Base-by-base conservation (phyloP, 345 rosid genomes). In the Odontarrhena argentea region DNA sequence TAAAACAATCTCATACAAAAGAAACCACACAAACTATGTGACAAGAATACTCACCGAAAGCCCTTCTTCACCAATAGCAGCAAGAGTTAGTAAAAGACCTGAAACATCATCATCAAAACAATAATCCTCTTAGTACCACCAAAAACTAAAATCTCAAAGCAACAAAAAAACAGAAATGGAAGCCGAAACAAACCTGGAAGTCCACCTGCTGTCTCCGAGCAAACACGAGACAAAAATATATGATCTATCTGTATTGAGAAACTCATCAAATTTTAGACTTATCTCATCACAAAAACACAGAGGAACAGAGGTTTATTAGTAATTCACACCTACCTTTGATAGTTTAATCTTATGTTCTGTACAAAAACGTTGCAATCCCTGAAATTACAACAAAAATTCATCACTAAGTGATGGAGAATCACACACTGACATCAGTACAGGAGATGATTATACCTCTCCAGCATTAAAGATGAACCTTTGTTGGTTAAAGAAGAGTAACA, bases 141-240 rank as follows among this genome's bases (percentile, higher is more conserved):
- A 18, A 7, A 34, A 44, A 38, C 41, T 12, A 36, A 60, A 40
- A 45, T 2, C 3, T 67, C 22, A 38, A 38, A 46, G 14, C 58
- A 60, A 36, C 45, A 60, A 60, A 53, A 13, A 40, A 14, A 49
- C 22, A 30, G 3, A 13, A 11, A n/a, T 26, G 9, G 9, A n/a
- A 62, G 49, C 13, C n/a, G 14, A 68, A 46, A 81, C 83, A 48
- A 63, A 90, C 97, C 97, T 82, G 97, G 97, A 79, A 93, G 87
- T 74, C 98, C 98, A 63, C 94, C 94, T 5, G 98, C 88, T 41
- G 98, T 90, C 79, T 93, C 96, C 69, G 98, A 86, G 84, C 96
- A 86, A n/a, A 90, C 96, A 56, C 92, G 97, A 52, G 97, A 93
- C 71, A 90, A 79, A 78, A 93, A 88, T 79, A 93, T 77, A 76